Evolutionary conservation across 73 alveolate species (phyloP).

Genomic region (Paramecium bursaria): DNA sequence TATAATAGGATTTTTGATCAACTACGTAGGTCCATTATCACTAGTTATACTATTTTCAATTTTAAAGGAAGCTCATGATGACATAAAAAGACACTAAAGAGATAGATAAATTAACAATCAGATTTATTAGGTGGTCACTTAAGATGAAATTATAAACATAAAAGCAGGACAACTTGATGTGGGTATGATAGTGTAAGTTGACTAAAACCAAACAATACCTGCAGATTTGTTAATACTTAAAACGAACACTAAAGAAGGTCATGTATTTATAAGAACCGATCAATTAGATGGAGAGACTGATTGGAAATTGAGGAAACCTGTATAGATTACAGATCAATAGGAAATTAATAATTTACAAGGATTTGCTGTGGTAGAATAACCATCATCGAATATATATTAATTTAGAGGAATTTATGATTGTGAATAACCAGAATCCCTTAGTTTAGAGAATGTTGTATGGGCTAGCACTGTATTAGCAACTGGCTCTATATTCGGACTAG

Average conservation of each 20-base stretch:
- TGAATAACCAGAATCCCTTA: conserved; percentile 67
- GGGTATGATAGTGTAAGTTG: conserved; percentile 88
- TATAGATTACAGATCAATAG: conserved; percentile 73
- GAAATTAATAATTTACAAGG: conserved; percentile 57
- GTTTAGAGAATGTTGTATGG: conserved; percentile 91
- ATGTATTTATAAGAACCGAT: conserved; percentile 91
- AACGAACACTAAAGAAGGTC: conserved; percentile 87
- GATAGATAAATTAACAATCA: conserved; percentile 86
- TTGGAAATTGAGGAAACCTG: conserved; percentile 96
- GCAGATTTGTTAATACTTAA: conserved; percentile 89
- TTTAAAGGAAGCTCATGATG: conserved; percentile 95
- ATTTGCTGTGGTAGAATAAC: conserved; percentile 62
- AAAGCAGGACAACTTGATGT: conserved; percentile 73
- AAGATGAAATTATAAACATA: conserved; percentile 62
- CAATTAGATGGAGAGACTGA: conserved; percentile 99
- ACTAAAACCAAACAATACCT: conserved; percentile 86
- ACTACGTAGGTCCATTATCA: conserved; percentile 94
- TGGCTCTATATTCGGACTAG: conserved; percentile 74
- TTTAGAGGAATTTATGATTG: conserved; percentile 78
- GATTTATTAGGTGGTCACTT: conserved; percentile 28
- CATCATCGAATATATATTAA: conserved; percentile 78
- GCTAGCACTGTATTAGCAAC: conserved; percentile 93
- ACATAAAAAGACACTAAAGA: conserved; percentile 82
- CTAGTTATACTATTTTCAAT: conserved; percentile 90
- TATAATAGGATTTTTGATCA: conserved; percentile 85